phyloP scores from a whole-genome alignment of 2,329 filamentous ascomycete genomes.

The Ceratocystis variospora region DNA sequence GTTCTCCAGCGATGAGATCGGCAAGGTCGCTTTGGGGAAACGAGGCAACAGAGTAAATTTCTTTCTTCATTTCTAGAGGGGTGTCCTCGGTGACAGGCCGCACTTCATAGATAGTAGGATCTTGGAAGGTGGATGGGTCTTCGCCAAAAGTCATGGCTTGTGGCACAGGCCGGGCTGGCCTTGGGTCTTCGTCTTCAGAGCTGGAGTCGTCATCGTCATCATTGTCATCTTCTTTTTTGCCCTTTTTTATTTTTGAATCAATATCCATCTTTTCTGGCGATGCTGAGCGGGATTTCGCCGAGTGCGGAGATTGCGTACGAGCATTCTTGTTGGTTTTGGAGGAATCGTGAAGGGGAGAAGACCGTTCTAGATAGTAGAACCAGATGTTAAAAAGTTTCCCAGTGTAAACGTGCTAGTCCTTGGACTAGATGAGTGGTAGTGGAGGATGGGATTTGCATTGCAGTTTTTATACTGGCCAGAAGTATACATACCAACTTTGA shows the following conservation, averaged over 20 bases:
- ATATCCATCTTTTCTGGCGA: conserved; percentile 45
- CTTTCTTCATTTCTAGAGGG: conserved; percentile 47
- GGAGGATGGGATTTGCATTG: background rate
- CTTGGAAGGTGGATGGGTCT: conserved; percentile 78
- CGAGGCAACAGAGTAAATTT: conserved; percentile 72
- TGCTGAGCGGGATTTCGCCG: conserved; percentile 35
- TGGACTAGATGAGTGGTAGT: background rate
- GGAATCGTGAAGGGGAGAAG: conserved; percentile 39
- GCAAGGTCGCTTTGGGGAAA: conserved; percentile 72
- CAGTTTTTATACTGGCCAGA: too few relatives aligned
- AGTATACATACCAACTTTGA: conserved; percentile 25
- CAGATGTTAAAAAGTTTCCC: background rate
- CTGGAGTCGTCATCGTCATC: conserved; percentile 35
- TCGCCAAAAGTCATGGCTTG: conserved; percentile 83
- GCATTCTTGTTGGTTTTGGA: conserved; percentile 39
- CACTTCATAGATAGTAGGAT: conserved; percentile 92
- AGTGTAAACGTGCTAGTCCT: background rate
- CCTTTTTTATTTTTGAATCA: conserved; percentile 38
- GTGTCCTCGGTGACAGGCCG: conserved; percentile 46
- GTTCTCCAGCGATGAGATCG: conserved; percentile 74
- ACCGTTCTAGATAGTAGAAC: conserved; percentile 32
- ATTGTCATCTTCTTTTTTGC: conserved; percentile 26
- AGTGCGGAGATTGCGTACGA: conserved; percentile 45
- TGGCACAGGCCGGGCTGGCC: conserved; percentile 51
- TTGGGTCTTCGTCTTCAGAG: conserved; percentile 45